Conservation (phyloP, 768 basidiomycete genomes). For the Lactifluus pinguis region DNA sequence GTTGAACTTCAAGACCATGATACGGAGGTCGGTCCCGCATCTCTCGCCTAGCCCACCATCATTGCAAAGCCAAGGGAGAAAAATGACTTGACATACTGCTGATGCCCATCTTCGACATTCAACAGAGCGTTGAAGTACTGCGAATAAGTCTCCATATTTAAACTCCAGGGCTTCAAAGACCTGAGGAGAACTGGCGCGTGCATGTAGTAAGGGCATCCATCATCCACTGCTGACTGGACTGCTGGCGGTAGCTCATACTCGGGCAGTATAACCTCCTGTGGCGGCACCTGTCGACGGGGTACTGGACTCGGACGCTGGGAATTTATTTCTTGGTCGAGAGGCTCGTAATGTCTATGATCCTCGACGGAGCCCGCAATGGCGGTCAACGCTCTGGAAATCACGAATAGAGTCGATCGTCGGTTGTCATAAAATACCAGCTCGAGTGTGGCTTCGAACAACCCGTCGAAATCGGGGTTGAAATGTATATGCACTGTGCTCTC, state of each 20-base stretch:
- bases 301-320: not conserved
- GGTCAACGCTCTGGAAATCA: not conserved
- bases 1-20: not conserved
- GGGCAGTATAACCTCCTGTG: not conserved
- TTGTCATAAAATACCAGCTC: conserved; percentile 4
- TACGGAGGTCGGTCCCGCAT: not conserved
- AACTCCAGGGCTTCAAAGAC: not conserved
- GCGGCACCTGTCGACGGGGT: not conserved
- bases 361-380: conserved; percentile 6
- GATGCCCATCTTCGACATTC: conserved; percentile 29
- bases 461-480: conserved; percentile 10
- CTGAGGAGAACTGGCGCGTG: not conserved
- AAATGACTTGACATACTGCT: conserved; percentile 36
- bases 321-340: not conserved
- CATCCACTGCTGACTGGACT: not conserved
- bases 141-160: conserved; percentile 2
- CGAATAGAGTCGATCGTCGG: not conserved
- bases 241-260: not conserved
- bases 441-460: conserved; percentile 4
- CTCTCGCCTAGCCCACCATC: conserved; percentile 25
- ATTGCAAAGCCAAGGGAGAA: conserved; percentile 10
- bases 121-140: conserved; percentile 7
- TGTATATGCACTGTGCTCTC: not conserved
- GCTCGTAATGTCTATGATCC: conserved; percentile 9
- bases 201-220: not conserved